Evolutionary conservation across 176 grass and related monocot species (phyloP), one percentile per base, ranked within the genome.

Genomic region (Oryza coarctata): DNA sequence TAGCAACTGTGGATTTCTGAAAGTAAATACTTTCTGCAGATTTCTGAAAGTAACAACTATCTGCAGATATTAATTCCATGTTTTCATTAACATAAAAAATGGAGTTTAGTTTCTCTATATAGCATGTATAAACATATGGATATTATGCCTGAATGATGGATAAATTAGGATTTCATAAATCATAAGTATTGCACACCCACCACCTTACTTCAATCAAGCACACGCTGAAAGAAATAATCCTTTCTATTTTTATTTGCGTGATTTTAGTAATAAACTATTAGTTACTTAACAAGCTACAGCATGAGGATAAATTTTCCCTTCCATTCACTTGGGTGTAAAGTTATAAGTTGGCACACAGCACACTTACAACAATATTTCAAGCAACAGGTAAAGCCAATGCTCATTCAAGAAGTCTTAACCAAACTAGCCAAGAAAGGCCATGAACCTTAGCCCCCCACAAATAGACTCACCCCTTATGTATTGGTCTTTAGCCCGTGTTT

Each of bases 61-160:
- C 33, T 81, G 27, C 70, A 80, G 35, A 65, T 39, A 52, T 11
- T 40, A 73, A 55, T 71, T 73, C 73, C 13, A 73, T 52, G n/a
- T 73, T 26, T 26, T 15, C 68, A 49, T 55, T 18, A 65, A 79
- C 31, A 32, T 17, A 79, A 35, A 35, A 35, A 35, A 27, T 31
- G 31, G 34, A 34, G 52, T 49, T 69, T 31, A 62, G n/a, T 57
- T 13, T 79, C 3, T 74, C 41, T 73, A 12, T 26, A 44, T 44
- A 44, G 41, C 41, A 44, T 44, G 2, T 23, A 64, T 9, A 67
- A 57, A 34, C 43, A 73, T 75, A 61, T 33, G 68, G 33, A 74
- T 73, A 73, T 50, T 23, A 49, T 55, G 30, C 32, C 60, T 20
- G 45, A 26, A 61, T 29, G 17, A 28, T 3, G 23, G 27, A 41